These are phyloP conservation scores for Glycine tomentella DNA, from an alignment of 306 rosid genomes.

Conservation along the genomic window DNA sequence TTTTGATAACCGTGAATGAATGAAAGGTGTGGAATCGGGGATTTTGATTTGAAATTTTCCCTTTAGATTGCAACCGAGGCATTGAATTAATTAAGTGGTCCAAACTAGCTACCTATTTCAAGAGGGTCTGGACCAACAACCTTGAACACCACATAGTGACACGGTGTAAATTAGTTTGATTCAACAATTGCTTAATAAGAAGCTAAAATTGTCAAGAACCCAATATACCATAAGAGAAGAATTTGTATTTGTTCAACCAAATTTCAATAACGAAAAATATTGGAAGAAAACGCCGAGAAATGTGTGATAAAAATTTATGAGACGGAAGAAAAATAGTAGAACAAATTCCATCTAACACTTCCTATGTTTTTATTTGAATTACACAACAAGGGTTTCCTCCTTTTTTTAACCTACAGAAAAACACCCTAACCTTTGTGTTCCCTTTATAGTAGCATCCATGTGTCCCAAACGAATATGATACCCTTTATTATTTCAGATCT, in stretches of 20 bases:
- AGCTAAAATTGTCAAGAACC: neutral
- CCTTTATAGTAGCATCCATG: too few relatives aligned
- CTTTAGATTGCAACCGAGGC: neutral
- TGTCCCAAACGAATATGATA: too few relatives aligned
- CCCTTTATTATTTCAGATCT: too few relatives aligned
- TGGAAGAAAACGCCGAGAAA: neutral
- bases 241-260: neutral
- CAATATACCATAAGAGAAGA: neutral
- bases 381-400: too few relatives aligned
- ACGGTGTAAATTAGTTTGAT: neutral
- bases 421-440: too few relatives aligned
- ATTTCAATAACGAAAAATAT: neutral
- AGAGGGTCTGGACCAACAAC: neutral
- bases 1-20: neutral
- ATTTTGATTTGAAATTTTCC: slow-evolving; percentile 1
- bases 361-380: too few relatives aligned
- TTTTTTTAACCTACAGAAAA: too few relatives aligned
- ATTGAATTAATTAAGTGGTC: slow-evolving; percentile 13
- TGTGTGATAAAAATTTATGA: too few relatives aligned
- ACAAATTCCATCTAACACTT: too few relatives aligned
- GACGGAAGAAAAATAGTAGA: too few relatives aligned
- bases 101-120: neutral
- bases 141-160: neutral
- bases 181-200: neutral
- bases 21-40: slow-evolving; percentile 31